A percentile compares a stretch with the other conserved stretches of the same genome.
Conservation (phyloP, 441 rosid genomes). For the Heliophila coronopifolia region DNA sequence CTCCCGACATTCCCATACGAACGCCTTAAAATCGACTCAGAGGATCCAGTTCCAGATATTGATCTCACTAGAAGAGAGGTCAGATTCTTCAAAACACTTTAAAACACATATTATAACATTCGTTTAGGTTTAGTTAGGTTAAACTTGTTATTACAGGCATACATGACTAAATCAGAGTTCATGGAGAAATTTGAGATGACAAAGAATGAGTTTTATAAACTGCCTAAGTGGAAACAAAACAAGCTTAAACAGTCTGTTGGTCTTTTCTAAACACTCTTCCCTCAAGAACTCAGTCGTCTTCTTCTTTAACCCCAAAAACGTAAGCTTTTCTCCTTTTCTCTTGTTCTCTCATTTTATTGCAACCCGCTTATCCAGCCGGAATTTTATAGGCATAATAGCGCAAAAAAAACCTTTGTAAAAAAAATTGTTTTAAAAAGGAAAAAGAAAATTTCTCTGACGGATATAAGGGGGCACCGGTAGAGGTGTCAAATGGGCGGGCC, state of each 20-base stretch:
- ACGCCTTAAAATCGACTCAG: slow-evolving; percentile 56
- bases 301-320: slow-evolving; percentile 25
- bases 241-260: slow-evolving; percentile 83
- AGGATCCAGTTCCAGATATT: slow-evolving; percentile 66
- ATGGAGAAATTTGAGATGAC: slow-evolving; percentile 90
- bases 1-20: slow-evolving; percentile 70
- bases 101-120: neutral
- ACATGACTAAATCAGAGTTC: slow-evolving; percentile 67
- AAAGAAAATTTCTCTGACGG: too few relatives aligned
- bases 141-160: slow-evolving; percentile 50
- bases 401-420: too few relatives aligned
- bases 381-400: too few relatives aligned
- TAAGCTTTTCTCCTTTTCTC: slow-evolving; percentile 3
- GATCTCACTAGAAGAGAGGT: slow-evolving; percentile 93
- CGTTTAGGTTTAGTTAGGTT: neutral
- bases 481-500: too few relatives aligned
- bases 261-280: slow-evolving; percentile 50
- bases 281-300: slow-evolving; percentile 13
- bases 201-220: slow-evolving; percentile 67
- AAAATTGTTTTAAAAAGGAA: too few relatives aligned
- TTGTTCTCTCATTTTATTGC: too few relatives aligned
- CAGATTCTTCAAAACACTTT: slow-evolving; percentile 8
- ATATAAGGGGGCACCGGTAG: too few relatives aligned
- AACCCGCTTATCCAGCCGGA: too few relatives aligned
- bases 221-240: slow-evolving; percentile 99